Evolutionary conservation across 768 basidiomycete species (phyloP).

Genomic region (Hericium erinaceus): DNA sequence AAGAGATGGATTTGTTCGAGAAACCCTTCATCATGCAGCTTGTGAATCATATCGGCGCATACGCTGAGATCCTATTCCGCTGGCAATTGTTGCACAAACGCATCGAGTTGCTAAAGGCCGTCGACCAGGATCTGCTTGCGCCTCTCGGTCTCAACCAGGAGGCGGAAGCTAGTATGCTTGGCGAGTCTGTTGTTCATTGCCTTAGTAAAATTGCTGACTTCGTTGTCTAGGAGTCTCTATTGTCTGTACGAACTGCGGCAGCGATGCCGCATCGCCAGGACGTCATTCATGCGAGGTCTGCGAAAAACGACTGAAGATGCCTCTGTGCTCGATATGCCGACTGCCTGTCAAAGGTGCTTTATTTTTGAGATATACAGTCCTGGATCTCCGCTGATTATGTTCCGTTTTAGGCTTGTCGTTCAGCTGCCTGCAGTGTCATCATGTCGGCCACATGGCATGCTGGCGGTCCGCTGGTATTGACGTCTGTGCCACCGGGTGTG

Average conservation of each 20-base stretch:
- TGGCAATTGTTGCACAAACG: slow-evolving; percentile 70
- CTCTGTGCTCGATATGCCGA: slow-evolving; percentile 64
- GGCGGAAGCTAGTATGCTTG: slow-evolving; percentile 15
- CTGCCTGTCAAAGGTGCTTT: slow-evolving; percentile 63
- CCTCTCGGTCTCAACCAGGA: slow-evolving; percentile 4
- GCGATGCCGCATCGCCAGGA: slow-evolving; percentile 27
- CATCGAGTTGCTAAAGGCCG: slow-evolving; percentile 62
- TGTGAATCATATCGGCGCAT: slow-evolving; percentile 50
- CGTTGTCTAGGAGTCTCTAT: slow-evolving; percentile 28
- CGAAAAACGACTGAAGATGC: slow-evolving; percentile 31
- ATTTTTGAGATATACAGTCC: not conserved
- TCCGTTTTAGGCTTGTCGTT: slow-evolving; percentile 40
- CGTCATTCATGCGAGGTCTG: slow-evolving; percentile 41
- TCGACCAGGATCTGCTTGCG: slow-evolving; percentile 23
- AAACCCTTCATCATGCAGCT: slow-evolving; percentile 33
- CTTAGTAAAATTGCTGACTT: not conserved
- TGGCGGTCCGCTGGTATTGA: slow-evolving; percentile 42
- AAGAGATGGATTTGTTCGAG: slow-evolving; percentile 18
- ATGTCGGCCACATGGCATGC: slow-evolving; percentile 59
- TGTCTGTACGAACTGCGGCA: slow-evolving; percentile 15
- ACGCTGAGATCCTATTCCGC: slow-evolving; percentile 65
- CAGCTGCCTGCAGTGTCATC: slow-evolving; percentile 52
- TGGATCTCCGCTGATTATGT: not conserved
- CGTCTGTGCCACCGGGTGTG: slow-evolving; percentile 60
- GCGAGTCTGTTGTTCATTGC: slow-evolving; percentile 22